Evolutionary conservation across 768 basidiomycete species (phyloP).

Genomic region (Lactifluus rugatus): DNA sequence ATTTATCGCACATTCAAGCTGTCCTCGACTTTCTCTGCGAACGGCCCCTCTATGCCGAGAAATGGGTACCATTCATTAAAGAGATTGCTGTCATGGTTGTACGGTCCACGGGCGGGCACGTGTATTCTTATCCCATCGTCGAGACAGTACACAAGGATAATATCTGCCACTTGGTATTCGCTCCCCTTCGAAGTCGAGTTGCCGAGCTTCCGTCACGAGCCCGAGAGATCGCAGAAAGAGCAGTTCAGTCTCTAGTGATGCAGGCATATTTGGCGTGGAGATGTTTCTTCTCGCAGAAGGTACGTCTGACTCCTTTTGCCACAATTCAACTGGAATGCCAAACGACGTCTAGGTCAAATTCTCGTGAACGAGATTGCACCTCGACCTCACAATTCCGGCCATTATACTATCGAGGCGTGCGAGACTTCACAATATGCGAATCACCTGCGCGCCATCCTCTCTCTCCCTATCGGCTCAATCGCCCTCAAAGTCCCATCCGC

Average conservation of each 20-base stretch:
- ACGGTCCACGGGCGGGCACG: conserved; percentile 59
- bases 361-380: conserved; percentile 97
- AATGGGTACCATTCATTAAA: conserved; percentile 79
- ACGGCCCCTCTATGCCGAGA: conserved; percentile 84
- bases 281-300: conserved; percentile 92
- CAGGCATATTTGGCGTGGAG: conserved; percentile 95
- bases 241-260: conserved; percentile 73
- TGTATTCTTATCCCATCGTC: conserved; percentile 80
- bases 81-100: conserved; percentile 99
- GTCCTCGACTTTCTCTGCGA: conserved; percentile 51
- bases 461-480: conserved; percentile 82
- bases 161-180: conserved; percentile 88
- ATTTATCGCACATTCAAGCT: conserved; percentile 40
- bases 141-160: conserved; percentile 94
- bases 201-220: conserved; percentile 49
- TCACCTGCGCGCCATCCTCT: conserved; percentile 89
- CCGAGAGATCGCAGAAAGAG: conserved; percentile 64
- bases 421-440: conserved; percentile 96
- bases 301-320: conserved; percentile 27
- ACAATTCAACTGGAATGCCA: neutral
- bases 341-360: conserved; percentile 44
- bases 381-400: conserved; percentile 95
- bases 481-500: conserved; percentile 76
- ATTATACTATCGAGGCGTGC: conserved; percentile 98
- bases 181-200: conserved; percentile 63